Conservation (phyloP, 1,284 basidiomycete genomes). For the Acaromyces ingoldii region DNA sequence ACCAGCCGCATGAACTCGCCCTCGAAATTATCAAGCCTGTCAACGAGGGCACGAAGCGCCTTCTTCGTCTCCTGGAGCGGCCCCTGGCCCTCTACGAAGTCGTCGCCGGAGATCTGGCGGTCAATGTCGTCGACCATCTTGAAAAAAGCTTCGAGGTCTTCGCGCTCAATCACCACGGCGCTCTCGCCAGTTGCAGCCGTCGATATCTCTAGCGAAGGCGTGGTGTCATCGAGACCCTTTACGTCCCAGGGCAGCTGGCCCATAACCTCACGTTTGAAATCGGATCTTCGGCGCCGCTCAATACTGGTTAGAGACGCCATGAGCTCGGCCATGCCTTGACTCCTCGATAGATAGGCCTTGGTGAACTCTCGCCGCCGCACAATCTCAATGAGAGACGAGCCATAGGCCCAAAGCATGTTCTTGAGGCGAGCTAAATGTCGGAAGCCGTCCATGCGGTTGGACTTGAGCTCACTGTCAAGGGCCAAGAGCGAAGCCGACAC, state of each 20-base stretch:
- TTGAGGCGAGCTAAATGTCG: conserved; percentile 82
- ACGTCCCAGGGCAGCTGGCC: conserved; percentile 41
- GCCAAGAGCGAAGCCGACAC: conserved; percentile 28
- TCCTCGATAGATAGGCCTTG: conserved; percentile 31
- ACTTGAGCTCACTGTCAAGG: conserved; percentile 33
- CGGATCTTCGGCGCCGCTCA: conserved; percentile 32
- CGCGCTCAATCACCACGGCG: conserved; percentile 13
- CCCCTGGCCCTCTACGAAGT: conserved; percentile 4
- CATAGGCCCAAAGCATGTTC: conserved; percentile 85
- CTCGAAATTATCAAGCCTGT: conserved; percentile 30
- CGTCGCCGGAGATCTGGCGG: conserved; percentile 2
- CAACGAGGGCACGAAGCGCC: conserved; percentile 22
- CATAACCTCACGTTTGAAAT: conserved; percentile 26
- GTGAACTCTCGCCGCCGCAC: conserved; percentile 79
- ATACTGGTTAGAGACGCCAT: conserved; percentile 41
- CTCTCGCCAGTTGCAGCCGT: conserved; percentile 19
- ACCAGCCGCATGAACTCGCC: conserved; percentile 37
- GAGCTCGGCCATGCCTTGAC: conserved; percentile 44
- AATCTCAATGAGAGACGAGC: conserved; percentile 83
- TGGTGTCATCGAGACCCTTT: conserved; percentile 33
- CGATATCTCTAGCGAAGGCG: conserved; percentile 43
- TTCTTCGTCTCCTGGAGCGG: conserved; percentile 32
- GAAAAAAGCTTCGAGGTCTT: conserved; percentile 31
- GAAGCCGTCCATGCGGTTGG: conserved; percentile 63
- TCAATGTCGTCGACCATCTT: conserved; percentile 34